Base-by-base conservation (phyloP, 2,329 filamentous ascomycete species). In the Magnaporthales sp. region DNA sequence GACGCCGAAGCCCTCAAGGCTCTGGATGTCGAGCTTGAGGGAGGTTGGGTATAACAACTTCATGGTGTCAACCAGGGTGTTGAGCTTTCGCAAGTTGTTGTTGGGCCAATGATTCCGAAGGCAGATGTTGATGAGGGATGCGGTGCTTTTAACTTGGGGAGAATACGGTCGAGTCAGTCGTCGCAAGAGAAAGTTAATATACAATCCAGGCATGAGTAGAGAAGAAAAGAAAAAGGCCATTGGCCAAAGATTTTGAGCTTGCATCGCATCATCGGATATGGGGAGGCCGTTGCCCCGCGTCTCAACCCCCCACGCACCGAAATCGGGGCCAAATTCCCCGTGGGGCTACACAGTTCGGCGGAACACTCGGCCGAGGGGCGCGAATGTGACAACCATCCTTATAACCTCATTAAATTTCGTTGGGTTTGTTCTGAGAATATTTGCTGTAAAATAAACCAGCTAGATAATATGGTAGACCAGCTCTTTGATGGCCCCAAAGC, bases 21-120 rank as follows among this genome's bases (percentile, higher is more conserved):
- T 66, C 32, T 65, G 13, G 22, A 68, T 62, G 66, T 72, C 70
- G 51, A 72, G 68, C 68, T 70, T 70, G 60, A 72, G 69, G 22
- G 71, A 72, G 15, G 70, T 72, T 22, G 71, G 71, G 68, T 72
- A 71, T 27, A 72, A 70, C 29, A 72, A 70, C 70, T 72, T 72
- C 68, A 72, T 71, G 32, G 24, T 65, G 51, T 31, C 61, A 19
- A 29, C 26, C 31, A 51, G 15, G 6, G 19, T n/a, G 38, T 51
- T 51, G 7, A 8, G n/a, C 38, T n/a, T 6, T n/a, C 15, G 6
- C 38, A 51, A 8, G n/a, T n/a, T n/a, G n/a, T n/a, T n/a, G n/a
- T n/a, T n/a, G n/a, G n/a, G 19, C 11, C 6, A 7, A 51, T n/a
- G 38, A 51, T 51, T n/a, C 38, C 19, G 5, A 8, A 51, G 38